These are phyloP conservation scores for Cajanus cajan DNA, from an alignment of 306 rosid genomes.

Conservation along the genomic window DNA sequence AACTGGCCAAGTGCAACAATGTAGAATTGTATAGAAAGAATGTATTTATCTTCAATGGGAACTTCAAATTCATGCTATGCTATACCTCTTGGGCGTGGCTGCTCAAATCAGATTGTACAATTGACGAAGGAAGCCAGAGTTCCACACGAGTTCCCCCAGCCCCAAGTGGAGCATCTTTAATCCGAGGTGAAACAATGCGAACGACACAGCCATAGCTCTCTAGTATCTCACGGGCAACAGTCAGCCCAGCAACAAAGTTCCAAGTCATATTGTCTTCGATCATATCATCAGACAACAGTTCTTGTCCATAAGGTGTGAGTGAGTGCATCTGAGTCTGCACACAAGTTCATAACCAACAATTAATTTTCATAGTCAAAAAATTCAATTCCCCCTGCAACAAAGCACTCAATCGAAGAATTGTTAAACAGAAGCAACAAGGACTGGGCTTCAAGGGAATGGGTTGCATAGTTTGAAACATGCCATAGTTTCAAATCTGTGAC, in stretches of 20 bases:
- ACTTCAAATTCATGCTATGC: constrained; percentile 35
- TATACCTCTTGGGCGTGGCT: constrained; percentile 42
- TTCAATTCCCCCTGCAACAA: neutral
- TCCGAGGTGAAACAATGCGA: constrained; percentile 84
- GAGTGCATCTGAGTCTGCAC: constrained; percentile 91
- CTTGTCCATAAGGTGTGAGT: constrained; percentile 80
- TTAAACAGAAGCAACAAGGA: constrained; percentile 5
- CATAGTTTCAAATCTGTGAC: neutral
- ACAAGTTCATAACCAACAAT: constrained; percentile 35
- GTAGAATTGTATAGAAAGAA: neutral
- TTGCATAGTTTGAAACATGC: constrained; percentile 1
- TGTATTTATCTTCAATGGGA: constrained; percentile 16
- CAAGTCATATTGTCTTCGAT: constrained; percentile 95
- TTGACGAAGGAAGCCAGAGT: constrained; percentile 81
- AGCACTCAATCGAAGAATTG: neutral
- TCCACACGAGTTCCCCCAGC: constrained; percentile 92
- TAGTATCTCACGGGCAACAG: constrained; percentile 91
- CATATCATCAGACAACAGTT: constrained; percentile 62
- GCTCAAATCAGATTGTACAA: constrained; percentile 44
- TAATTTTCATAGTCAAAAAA: constrained; percentile 26
- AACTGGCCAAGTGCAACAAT: constrained; percentile 1
- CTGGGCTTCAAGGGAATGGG: neutral
- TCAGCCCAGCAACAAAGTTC: constrained; percentile 93
- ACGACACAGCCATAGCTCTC: constrained; percentile 91
- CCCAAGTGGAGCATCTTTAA: constrained; percentile 76